Conservation (phyloP, 148 eudicot genomes). For the Cornus kousa region DNA sequence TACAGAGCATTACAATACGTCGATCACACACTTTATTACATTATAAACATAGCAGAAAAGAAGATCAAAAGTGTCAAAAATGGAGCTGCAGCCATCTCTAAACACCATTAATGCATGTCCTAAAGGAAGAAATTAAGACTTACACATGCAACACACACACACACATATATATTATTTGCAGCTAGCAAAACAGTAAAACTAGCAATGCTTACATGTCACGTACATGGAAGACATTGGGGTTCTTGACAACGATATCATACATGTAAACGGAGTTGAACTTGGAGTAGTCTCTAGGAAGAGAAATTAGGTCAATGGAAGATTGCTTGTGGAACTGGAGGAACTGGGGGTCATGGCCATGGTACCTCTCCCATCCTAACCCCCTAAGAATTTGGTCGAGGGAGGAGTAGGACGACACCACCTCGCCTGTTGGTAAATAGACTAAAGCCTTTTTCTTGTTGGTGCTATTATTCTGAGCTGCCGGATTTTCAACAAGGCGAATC, state of each 20-base stretch:
- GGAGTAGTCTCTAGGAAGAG: slow-evolving; percentile 55
- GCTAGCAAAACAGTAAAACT: too few species aligned
- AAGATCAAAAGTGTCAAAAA: too few species aligned
- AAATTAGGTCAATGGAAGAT: slow-evolving; percentile 46
- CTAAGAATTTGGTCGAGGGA: slow-evolving; percentile 35
- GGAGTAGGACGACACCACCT: slow-evolving; percentile 40
- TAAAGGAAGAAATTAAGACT: too few species aligned
- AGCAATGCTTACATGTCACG: slow-evolving; percentile 32
- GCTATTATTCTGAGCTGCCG: slow-evolving; percentile 10
- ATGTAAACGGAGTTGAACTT: slow-evolving; percentile 50
- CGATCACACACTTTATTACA: too few species aligned
- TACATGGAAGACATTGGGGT: slow-evolving; percentile 56
- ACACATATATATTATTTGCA: too few species aligned
- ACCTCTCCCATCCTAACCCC: slow-evolving; percentile 51
- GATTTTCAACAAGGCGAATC: slow-evolving; percentile 41
- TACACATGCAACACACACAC: too few species aligned
- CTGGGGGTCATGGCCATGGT: slow-evolving; percentile 39
- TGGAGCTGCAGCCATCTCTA: too few species aligned
- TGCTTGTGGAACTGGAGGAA: slow-evolving; percentile 44
- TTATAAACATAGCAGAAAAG: too few species aligned
- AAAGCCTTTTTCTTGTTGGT: slow-evolving; percentile 27
- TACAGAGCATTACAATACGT: too few species aligned
- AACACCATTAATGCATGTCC: too few species aligned
- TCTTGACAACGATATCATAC: slow-evolving; percentile 56
- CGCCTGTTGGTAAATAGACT: slow-evolving; percentile 43